Evolutionary conservation across 371 early-diverging fungal species (phyloP).

Genomic region (Apophysomyces sp.): DNA sequence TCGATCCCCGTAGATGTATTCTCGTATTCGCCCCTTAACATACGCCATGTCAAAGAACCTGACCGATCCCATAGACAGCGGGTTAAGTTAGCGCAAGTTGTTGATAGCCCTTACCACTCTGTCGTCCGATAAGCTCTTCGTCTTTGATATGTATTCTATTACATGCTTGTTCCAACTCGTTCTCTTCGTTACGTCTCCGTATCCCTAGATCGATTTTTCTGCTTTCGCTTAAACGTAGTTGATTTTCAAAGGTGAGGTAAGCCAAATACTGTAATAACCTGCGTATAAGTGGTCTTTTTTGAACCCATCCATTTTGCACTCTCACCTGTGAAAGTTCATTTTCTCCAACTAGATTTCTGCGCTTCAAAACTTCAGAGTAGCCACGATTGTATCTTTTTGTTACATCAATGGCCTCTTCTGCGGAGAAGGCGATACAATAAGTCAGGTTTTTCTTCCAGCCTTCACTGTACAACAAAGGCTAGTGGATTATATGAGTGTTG

Average conservation of each 20-base stretch:
- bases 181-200: conserved; percentile 36
- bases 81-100: too few relatives aligned
- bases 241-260: conserved; percentile 13
- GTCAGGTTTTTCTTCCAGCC: conserved; percentile 78
- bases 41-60: conserved; percentile 55
- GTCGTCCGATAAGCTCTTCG: conserved; percentile 49
- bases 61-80: not conserved
- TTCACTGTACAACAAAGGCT: conserved; percentile 62
- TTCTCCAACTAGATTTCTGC: conserved; percentile 56
- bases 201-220: conserved; percentile 8
- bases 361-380: conserved; percentile 40
- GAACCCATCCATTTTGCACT: too few relatives aligned
- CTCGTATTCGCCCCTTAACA: conserved; percentile 41
- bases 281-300: too few relatives aligned
- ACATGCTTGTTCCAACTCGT: conserved; percentile 36
- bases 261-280: conserved; percentile 10
- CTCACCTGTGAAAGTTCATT: conserved; percentile 38
- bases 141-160: conserved; percentile 17
- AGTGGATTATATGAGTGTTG: not conserved
- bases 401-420: conserved; percentile 63
- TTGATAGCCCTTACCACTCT: conserved; percentile 41
- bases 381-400: conserved; percentile 54
- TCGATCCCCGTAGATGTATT: conserved; percentile 6
- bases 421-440: conserved; percentile 59
- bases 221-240: conserved; percentile 5